phyloP scores from a whole-genome alignment of 2,329 filamentous ascomycete species.

The Dendrostoma leiphaemia region DNA sequence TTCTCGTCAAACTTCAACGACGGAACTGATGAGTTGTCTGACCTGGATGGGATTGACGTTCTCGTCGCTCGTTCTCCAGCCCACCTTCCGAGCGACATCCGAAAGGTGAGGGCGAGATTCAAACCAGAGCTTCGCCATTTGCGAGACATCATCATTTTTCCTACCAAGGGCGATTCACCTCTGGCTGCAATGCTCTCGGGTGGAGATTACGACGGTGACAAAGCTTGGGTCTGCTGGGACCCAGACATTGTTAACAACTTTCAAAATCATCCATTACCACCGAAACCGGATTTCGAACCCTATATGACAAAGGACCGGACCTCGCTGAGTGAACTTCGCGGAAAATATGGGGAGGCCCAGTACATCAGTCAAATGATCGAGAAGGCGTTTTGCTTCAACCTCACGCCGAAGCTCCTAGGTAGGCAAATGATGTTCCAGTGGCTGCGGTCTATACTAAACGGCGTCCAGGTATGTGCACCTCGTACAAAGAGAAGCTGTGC shows the following conservation, averaged over 20 bases:
- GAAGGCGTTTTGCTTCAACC: constrained; percentile 56
- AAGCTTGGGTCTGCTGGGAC: constrained; percentile 77
- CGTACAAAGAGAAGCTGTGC: constrained; percentile 59
- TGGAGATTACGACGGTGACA: constrained; percentile 80
- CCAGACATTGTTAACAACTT: constrained; percentile 63
- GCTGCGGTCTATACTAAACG: too few species aligned
- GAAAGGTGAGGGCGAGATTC: constrained; percentile 61
- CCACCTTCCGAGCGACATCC: constrained; percentile 69
- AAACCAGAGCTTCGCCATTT: constrained; percentile 62
- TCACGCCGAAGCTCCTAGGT: constrained; percentile 58
- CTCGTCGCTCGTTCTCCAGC: constrained; percentile 71
- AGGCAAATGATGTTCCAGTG: background rate
- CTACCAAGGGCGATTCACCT: constrained; percentile 57
- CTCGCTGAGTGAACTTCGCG: constrained; percentile 44
- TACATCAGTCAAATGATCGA: constrained; percentile 47
- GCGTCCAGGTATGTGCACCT: constrained; percentile 50
- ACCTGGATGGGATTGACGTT: constrained; percentile 57
- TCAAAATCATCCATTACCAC: constrained; percentile 53
- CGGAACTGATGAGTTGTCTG: constrained; percentile 49
- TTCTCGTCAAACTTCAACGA: constrained; percentile 65
- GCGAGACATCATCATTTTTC: constrained; percentile 79
- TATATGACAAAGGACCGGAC: constrained; percentile 49
- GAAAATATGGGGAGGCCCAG: constrained; percentile 4
- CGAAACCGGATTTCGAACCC: constrained; percentile 22
- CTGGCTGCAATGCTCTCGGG: constrained; percentile 72